Evolutionary conservation across 2,329 filamentous ascomycete species (phyloP), one percentile per base, ranked within the genome.

Genomic region (Scleromitrula shiraiana): DNA sequence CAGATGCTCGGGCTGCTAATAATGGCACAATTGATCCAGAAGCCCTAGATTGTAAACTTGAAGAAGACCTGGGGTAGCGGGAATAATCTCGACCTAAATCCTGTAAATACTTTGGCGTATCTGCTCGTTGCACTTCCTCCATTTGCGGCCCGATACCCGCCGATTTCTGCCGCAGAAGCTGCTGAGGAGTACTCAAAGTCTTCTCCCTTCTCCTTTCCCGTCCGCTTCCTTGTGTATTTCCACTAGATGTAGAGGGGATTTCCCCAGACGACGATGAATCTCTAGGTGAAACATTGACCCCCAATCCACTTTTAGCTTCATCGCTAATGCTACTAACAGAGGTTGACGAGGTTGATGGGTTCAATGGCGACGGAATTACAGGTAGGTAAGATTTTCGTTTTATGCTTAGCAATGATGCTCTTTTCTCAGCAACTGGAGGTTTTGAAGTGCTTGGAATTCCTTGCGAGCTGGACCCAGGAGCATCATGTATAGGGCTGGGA

Each of bases 41-140:
- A 7, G 30, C 33, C 22, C 23, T 32, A 15, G 46, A 37, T 43
- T 35, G 4, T 29, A 29, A 38, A 30, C 24, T 32, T 2, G 33
- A 33, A 4, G 30, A 32, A 10, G 57, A 53, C 14, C 35, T 29
- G 8, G 59, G 60, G 45, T 64, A 65, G 27, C 62, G 52, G 5
- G 62, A 64, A 46, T 61, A 64, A 50, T 62, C 61, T 30, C 50
- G 50, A 7, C 62, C 60, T 8, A 64, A 26, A 50, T 62, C 57
- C 33, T 50, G 49, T 22, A 61, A 29, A 22, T 35, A 30, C 49
- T 50, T 60, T 5, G 58, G 56, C 20, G 45, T 53, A 10, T 49
- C 47, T 26, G 53, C 29, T 24, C 48, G 33, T 22, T 27, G 15
- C 22, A 41, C 7, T 3, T 36, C 24, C 26, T 24, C 51, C n/a